phyloP scores from a whole-genome alignment of 768 basidiomycete genomes.

The Leccinum truebloodii region DNA sequence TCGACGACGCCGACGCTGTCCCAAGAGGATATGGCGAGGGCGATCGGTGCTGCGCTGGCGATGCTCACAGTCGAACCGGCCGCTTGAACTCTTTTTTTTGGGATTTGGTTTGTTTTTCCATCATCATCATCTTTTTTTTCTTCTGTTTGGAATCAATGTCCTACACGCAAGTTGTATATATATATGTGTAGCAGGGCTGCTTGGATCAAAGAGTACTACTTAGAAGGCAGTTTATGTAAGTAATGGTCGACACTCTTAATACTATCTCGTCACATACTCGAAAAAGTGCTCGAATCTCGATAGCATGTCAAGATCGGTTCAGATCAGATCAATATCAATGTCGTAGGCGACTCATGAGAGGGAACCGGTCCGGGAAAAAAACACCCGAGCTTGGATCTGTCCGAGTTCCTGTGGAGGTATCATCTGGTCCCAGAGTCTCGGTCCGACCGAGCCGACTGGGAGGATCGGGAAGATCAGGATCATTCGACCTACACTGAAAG shows the following conservation, averaged over 20 bases:
- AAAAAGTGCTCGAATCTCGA: background rate
- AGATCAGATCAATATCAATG: too few relatives aligned
- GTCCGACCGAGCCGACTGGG: too few relatives aligned
- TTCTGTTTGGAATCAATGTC: background rate
- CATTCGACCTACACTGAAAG: too few relatives aligned
- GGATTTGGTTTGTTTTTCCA: background rate
- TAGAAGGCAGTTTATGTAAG: background rate
- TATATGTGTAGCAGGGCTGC: background rate
- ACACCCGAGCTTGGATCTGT: background rate
- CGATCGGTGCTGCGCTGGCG: slow-evolving; percentile 25
- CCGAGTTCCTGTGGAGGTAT: background rate
- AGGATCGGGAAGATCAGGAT: too few relatives aligned
- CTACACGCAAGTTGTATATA: background rate
- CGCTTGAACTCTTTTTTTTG: background rate
- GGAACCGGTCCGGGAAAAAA: background rate
- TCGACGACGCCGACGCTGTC: slow-evolving; percentile 19
- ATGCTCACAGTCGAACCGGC: slow-evolving; percentile 7
- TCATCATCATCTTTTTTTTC: background rate
- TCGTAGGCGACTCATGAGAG: background rate
- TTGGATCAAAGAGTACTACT: background rate
- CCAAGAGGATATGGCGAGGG: slow-evolving; percentile 22
- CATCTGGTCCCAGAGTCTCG: too few relatives aligned
- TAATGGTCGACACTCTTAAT: background rate
- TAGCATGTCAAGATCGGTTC: background rate
- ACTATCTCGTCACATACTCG: background rate